Conservation (phyloP, 345 rosid species). For the Brassica juncea region DNA sequence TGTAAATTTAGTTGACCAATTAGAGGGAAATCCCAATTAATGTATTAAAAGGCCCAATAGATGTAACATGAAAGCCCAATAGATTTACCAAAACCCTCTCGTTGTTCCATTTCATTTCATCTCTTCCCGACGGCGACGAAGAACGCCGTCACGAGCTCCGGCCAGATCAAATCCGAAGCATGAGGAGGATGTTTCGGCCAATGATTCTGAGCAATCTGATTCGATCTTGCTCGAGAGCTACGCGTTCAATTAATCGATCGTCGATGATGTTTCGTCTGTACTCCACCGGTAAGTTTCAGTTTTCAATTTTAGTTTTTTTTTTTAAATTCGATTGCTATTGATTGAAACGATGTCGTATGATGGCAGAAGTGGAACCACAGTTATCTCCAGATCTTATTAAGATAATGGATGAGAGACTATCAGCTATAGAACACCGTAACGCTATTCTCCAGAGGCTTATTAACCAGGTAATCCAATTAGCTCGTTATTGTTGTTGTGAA, state of each 20-base stretch:
- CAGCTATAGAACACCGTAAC: slow-evolving; percentile 65
- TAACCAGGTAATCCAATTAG: slow-evolving; percentile 50
- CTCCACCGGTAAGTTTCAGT: slow-evolving; percentile 44
- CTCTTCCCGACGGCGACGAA: slow-evolving; percentile 5
- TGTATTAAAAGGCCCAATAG: not conserved
- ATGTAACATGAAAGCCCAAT: not conserved
- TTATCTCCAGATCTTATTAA: slow-evolving; percentile 69
- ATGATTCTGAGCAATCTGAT: slow-evolving; percentile 30
- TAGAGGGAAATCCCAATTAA: not conserved
- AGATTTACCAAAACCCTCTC: not conserved
- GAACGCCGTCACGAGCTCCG: slow-evolving; percentile 36
- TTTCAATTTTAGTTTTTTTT: not conserved
- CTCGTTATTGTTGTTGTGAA: too few relatives aligned
- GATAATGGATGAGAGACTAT: slow-evolving; percentile 77
- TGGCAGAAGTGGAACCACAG: slow-evolving; percentile 55
- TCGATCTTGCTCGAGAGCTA: slow-evolving; percentile 35
- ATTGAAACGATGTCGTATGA: slow-evolving; percentile 7
- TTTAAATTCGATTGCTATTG: not conserved
- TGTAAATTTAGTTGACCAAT: not conserved
- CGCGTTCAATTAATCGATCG: slow-evolving; percentile 17
- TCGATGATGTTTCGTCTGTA: slow-evolving; percentile 41
- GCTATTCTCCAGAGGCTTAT: slow-evolving; percentile 61
- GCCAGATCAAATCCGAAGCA: not conserved
- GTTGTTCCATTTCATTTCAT: not conserved
- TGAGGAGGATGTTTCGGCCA: slow-evolving; percentile 36